Conservation (phyloP, 1,284 basidiomycete genomes). For the Cryptococcus sp. region DNA sequence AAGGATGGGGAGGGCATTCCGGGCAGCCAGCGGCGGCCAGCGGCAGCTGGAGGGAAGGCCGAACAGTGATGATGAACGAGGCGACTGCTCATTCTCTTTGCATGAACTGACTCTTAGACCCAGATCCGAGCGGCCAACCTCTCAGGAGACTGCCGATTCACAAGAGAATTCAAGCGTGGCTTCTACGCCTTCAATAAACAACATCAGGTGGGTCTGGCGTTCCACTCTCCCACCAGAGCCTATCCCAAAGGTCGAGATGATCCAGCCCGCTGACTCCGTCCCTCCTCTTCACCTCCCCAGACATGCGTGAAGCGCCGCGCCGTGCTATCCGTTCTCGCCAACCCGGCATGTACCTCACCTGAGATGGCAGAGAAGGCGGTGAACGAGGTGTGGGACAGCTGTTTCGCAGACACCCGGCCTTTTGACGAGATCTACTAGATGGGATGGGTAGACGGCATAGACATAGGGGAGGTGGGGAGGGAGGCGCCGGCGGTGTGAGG, state of each 20-base stretch:
- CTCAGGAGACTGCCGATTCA: constrained; percentile 85
- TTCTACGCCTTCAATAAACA: constrained; percentile 84
- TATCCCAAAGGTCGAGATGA: not conserved
- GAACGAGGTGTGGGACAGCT: constrained; percentile 95
- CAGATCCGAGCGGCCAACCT: constrained; percentile 92
- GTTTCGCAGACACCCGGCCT: constrained; percentile 90
- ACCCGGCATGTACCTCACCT: constrained; percentile 73
- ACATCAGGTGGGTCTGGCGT: constrained; percentile 66
- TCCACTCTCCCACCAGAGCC: not conserved
- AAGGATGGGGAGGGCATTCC: too few species aligned
- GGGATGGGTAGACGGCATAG: not conserved
- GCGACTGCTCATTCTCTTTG: too few species aligned
- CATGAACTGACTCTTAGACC: not conserved
- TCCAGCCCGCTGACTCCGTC: constrained; percentile 1
- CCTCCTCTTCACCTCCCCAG: constrained; percentile 49
- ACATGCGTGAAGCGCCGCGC: constrained; percentile 86
- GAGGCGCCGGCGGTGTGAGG: too few species aligned
- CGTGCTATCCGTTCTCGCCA: constrained; percentile 71
- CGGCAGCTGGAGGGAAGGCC: not conserved
- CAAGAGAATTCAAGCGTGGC: constrained; percentile 68
- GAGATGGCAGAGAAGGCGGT: constrained; percentile 81
- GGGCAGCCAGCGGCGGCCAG: too few species aligned
- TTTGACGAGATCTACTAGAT: constrained; percentile 80
- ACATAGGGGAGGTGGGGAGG: too few species aligned
- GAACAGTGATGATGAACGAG: too few species aligned